A percentile compares a stretch with the other conserved stretches of the same genome.
Conservation (phyloP, 768 basidiomycete species). For the Kockovaella imperatae region DNA sequence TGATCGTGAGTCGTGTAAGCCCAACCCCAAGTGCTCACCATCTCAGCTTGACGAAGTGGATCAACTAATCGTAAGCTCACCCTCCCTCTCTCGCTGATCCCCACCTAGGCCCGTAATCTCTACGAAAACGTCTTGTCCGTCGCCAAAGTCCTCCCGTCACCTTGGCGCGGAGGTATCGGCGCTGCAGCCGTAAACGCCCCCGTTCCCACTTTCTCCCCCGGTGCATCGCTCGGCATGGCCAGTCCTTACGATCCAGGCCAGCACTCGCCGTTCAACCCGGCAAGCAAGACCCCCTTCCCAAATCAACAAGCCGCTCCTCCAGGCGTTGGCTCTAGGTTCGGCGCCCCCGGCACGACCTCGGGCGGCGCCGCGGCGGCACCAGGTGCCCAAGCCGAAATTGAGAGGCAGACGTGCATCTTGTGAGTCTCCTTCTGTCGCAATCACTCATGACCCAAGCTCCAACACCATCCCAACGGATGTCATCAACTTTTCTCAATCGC, state of each 20-base stretch:
- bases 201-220: conserved; percentile 25
- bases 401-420: conserved; percentile 44
- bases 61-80: conserved; percentile 64
- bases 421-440: conserved; percentile 13
- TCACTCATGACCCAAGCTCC: conserved; percentile 58
- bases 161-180: conserved; percentile 51
- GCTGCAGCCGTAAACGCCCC: conserved; percentile 10
- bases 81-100: background rate
- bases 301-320: conserved; percentile 4
- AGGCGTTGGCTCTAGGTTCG: conserved; percentile 23
- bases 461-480: conserved; percentile 91
- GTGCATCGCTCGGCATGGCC: conserved; percentile 15
- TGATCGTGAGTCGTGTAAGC: conserved; percentile 52
- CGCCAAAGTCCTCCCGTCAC: conserved; percentile 83
- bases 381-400: conserved; percentile 21
- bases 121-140: conserved; percentile 92
- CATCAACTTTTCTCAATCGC: conserved; percentile 83
- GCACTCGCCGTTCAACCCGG: conserved; percentile 45
- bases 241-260: conserved; percentile 42
- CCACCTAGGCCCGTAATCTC: conserved; percentile 61
- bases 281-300: conserved; percentile 43
- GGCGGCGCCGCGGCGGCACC: conserved; percentile 5
- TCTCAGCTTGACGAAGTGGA: conserved; percentile 81
- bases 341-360: conserved; percentile 14
- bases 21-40: background rate